Evolutionary conservation across 441 rosid species (phyloP).

Genomic region (Macaranga tanarius): DNA sequence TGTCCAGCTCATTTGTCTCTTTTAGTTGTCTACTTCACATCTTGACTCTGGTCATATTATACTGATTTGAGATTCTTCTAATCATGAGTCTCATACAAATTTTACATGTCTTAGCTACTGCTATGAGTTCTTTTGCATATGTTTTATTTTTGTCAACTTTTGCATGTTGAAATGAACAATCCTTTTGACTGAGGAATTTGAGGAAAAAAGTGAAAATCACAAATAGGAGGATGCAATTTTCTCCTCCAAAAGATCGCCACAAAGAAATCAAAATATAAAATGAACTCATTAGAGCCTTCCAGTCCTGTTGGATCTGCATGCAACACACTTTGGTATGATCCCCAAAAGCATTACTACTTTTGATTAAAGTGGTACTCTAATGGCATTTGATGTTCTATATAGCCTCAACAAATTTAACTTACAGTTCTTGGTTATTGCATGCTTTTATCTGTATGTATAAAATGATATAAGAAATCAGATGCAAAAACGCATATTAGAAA

Average conservation of each 20-base stretch:
- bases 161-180: neutral
- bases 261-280: neutral
- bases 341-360: neutral
- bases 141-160: neutral
- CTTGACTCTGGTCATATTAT: neutral
- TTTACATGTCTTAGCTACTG: neutral
- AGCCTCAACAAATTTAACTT: neutral
- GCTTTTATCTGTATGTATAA: neutral
- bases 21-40: conserved; percentile 12
- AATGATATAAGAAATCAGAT: neutral
- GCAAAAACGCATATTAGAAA: neutral
- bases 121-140: neutral
- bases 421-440: neutral
- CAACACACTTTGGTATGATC: neutral
- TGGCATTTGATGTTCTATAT: neutral
- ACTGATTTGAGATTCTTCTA: neutral
- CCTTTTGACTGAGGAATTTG: neutral
- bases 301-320: neutral
- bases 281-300: neutral
- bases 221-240: neutral
- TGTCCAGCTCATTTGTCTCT: neutral
- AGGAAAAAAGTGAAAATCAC: neutral
- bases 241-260: neutral
- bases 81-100: neutral
- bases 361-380: neutral